Percentiles rank a stretch among this genome's conserved stretches.
These are phyloP conservation scores for Thelonectria blattea DNA, from an alignment of 2,329 filamentous ascomycete species.

Conservation along the genomic window DNA sequence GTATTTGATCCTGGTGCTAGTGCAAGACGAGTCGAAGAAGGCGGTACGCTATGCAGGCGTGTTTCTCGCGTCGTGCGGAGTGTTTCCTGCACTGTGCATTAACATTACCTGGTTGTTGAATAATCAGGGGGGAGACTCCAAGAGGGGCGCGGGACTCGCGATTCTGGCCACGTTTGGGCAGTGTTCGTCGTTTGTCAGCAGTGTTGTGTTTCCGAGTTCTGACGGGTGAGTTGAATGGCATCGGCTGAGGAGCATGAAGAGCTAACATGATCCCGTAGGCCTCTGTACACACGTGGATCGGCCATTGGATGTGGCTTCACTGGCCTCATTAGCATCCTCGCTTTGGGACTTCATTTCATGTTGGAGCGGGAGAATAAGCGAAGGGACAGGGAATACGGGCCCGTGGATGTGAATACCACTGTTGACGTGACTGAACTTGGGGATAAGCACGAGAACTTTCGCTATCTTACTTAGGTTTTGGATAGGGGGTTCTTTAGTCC, in stretches of 20 bases:
- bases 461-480: constrained; percentile 10
- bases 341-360: constrained; percentile 18
- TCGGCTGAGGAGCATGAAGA: fast-evolving
- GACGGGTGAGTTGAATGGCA: constrained; percentile 18
- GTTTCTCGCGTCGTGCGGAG: constrained; percentile 21
- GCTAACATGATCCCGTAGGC: constrained; percentile 9
- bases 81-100: constrained; percentile 13
- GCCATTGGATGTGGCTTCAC: constrained; percentile 25
- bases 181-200: constrained; percentile 28
- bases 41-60: constrained; percentile 19
- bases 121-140: constrained; percentile 26
- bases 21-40: constrained; percentile 10
- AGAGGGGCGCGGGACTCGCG: constrained; percentile 13
- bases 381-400: neutral
- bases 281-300: constrained; percentile 21
- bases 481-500: neutral
- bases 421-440: constrained; percentile 11
- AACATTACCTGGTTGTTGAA: constrained; percentile 28
- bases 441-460: constrained; percentile 10
- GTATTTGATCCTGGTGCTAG: neutral
- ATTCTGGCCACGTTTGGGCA: constrained; percentile 21
- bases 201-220: constrained; percentile 20
- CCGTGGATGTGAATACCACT: neutral
- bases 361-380: constrained; percentile 16
- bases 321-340: constrained; percentile 1